Evolutionary conservation across 768 basidiomycete genomes (phyloP).

Genomic region (Vararia minispora): DNA sequence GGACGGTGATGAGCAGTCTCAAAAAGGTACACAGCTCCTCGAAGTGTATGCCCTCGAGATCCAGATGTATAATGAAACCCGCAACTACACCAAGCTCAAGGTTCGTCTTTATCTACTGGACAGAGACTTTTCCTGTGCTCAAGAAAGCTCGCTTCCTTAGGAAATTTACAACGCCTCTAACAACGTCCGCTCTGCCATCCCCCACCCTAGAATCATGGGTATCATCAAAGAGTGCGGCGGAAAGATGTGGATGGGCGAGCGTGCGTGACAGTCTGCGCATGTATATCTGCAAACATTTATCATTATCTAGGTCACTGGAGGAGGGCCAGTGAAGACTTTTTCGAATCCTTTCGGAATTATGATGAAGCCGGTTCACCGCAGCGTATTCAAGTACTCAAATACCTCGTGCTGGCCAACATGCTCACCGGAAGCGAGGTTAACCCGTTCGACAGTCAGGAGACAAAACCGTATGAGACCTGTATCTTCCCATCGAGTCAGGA

Average conservation of each 20-base stretch:
- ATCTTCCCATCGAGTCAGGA: not conserved
- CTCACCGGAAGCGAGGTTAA: slow-evolving; percentile 97
- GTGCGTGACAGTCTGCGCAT: slow-evolving; percentile 29
- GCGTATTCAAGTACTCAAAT: slow-evolving; percentile 95
- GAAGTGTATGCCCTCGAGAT: slow-evolving; percentile 99
- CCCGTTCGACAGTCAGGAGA: slow-evolving; percentile 98
- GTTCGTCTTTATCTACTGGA: slow-evolving; percentile 25
- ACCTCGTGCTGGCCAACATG: slow-evolving; percentile 97
- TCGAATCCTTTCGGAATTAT: slow-evolving; percentile 97
- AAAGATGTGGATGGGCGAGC: slow-evolving; percentile 99
- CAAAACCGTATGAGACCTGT: slow-evolving; percentile 78
- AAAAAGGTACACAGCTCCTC: slow-evolving; percentile 86
- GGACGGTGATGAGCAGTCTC: slow-evolving; percentile 76
- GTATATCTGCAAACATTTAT: not conserved
- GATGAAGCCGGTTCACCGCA: slow-evolving; percentile 97
- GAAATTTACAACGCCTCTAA: slow-evolving; percentile 97
- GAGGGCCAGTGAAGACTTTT: slow-evolving; percentile 94
- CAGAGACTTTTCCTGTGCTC: not conserved
- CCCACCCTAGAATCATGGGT: slow-evolving; percentile 97
- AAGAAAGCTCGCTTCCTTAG: slow-evolving; percentile 27
- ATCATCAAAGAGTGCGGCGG: slow-evolving; percentile 99
- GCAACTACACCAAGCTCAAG: slow-evolving; percentile 94
- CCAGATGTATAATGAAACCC: slow-evolving; percentile 97
- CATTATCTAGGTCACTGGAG: slow-evolving; percentile 76
- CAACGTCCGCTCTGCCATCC: slow-evolving; percentile 88